Evolutionary conservation across 2,329 filamentous ascomycete species (phyloP), one percentile per base, ranked within the genome.

Genomic region (Pseudogymnoascus sp.): DNA sequence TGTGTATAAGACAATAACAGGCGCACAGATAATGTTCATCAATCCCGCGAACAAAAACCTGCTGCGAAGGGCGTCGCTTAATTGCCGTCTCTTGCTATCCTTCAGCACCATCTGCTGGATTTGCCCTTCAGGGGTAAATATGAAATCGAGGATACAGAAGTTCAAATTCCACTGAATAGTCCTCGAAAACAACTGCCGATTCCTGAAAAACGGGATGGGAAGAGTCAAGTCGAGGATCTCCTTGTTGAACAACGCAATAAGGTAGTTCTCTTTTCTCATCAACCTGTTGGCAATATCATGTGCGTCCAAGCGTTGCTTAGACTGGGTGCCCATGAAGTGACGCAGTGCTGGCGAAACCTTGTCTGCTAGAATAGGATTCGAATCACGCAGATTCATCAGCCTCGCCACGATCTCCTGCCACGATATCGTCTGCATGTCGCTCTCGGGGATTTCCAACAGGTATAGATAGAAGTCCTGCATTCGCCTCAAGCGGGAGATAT

Each of bases 161-260:
- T 95, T 88, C 64, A 99, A 81, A 69, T 93, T 96, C 92, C 92
- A 97, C 73, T 96, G 89, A 66, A 98, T 82, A 1, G 91, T 96
- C 70, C 89, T 88, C 0, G 95, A 97, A 72, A 97, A 93, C 62
- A 96, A 81, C 68, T 93, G 90, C 21, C 89, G 85, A 48, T 87
- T 87, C 41, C 87, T 84, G 1, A 97, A 72, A 67, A 97, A 93
- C 0, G 95, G 95, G 1, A 99, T 77, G 1, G 92, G 91, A 2
- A 97, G 82, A 0, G 90, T 92, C 54, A 98, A 80, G 73, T 99
- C 88, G 45, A 99, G 77, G 39, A 98, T 85, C 66, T 98, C 95
- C 75, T 99, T 98, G 80, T 99, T 99, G 78, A 98, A 92, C 71
- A 99, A 81, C 4, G 95, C 95, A 71, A 99, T 97, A 67, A 97